Evolutionary conservation across 768 basidiomycete genomes (phyloP).

Genomic region (Cystobasidium tubakii): DNA sequence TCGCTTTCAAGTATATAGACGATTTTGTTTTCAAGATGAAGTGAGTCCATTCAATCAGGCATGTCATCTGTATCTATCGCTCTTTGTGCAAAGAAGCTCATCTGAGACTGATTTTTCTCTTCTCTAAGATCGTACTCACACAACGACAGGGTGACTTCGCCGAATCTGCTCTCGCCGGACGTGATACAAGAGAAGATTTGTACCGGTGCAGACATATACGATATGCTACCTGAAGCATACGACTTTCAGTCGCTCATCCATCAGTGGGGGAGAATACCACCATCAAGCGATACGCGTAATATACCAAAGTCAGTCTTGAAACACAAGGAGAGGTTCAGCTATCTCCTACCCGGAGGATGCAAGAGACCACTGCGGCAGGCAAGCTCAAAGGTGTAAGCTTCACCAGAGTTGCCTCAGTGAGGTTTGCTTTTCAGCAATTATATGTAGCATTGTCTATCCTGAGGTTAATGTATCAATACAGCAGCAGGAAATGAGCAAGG

Average conservation of each 20-base stretch:
- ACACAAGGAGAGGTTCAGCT: conserved; percentile 1
- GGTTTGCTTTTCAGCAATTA: background rate
- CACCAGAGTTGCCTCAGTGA: background rate
- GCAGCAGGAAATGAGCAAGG: background rate
- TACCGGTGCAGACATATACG: conserved; percentile 60
- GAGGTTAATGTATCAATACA: background rate
- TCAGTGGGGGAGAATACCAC: conserved; percentile 46
- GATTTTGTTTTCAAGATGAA: conserved; percentile 61
- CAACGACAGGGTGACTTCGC: conserved; percentile 57
- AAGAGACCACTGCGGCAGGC: background rate
- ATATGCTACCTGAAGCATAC: conserved; percentile 59
- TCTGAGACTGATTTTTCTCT: background rate
- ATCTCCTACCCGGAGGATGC: conserved; percentile 22
- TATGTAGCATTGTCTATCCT: background rate
- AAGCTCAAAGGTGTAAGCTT: background rate
- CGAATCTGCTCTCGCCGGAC: conserved; percentile 54
- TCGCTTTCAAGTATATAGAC: conserved; percentile 60
- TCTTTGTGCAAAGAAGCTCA: too few relatives aligned
- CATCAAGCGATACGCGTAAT: background rate
- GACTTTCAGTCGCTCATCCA: conserved; percentile 49
- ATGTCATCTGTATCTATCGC: too few relatives aligned
- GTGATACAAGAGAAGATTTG: conserved; percentile 61
- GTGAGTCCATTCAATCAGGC: conserved; percentile 29
- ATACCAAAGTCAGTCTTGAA: conserved; percentile 18
- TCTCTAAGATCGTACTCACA: conserved; percentile 56